A percentile compares a stretch with the other conserved stretches of the same genome.
Evolutionary conservation across 2,329 filamentous ascomycete species (phyloP).

Genomic region (Colletotrichum viniferum): DNA sequence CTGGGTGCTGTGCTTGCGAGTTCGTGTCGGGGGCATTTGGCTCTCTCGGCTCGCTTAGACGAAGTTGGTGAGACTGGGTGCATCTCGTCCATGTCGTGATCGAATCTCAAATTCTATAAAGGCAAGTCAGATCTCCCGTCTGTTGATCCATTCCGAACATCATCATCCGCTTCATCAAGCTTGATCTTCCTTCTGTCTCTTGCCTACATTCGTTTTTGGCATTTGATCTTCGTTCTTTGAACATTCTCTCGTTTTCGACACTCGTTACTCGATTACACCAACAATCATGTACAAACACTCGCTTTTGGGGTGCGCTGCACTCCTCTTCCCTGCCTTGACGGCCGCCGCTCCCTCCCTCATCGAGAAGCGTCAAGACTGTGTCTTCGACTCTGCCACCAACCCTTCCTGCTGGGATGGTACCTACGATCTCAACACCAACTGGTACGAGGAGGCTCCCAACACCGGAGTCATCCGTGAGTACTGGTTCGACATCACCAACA

Average conservation of each 20-base stretch:
- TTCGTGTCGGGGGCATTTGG: background rate
- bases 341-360: conserved; percentile 6
- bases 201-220: conserved; percentile 8
- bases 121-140: background rate
- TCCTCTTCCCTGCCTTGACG: conserved; percentile 12
- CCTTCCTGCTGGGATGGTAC: conserved; percentile 21
- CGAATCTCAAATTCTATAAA: conserved; percentile 11
- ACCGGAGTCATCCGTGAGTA: conserved; percentile 57
- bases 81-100: background rate
- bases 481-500: conserved; percentile 45
- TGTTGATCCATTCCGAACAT: background rate
- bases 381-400: conserved; percentile 16
- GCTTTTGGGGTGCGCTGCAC: conserved; percentile 12
- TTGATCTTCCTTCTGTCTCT: background rate
- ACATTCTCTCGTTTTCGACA: background rate
- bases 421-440: conserved; percentile 16
- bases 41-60: background rate
- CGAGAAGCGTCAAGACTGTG: conserved; percentile 18
- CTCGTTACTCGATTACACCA: background rate
- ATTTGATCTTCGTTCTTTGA: background rate
- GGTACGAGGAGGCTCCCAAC: conserved; percentile 36
- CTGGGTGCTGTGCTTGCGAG: background rate
- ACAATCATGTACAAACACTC: conserved; percentile 16
- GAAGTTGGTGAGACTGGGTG: background rate
- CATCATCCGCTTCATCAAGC: conserved; percentile 11